Conservation (phyloP, 106 monocot genomes). For the Narthecium ossifragum region DNA sequence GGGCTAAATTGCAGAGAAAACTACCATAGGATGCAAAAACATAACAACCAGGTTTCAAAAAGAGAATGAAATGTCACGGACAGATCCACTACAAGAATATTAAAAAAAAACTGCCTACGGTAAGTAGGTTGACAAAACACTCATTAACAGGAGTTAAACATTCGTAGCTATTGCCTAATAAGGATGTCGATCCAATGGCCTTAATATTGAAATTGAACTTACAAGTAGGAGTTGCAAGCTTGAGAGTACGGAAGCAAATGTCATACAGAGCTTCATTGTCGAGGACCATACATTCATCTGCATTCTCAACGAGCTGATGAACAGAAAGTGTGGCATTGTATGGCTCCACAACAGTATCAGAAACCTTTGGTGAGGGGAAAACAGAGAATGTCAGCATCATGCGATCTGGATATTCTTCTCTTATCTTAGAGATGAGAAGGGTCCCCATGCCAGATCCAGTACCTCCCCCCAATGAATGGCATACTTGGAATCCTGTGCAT, state of each 20-base stretch:
- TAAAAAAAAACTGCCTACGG: too few species aligned
- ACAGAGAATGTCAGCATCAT: conserved; percentile 81
- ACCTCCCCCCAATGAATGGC: conserved; percentile 58
- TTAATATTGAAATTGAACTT: conserved; percentile 12
- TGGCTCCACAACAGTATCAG: conserved; percentile 65
- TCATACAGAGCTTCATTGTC: conserved; percentile 76
- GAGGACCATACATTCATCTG: conserved; percentile 72
- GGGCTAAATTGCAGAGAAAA: too few species aligned
- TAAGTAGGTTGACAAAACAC: too few species aligned
- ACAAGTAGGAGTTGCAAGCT: conserved; percentile 68
- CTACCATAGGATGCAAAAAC: too few species aligned
- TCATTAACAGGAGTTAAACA: too few species aligned
- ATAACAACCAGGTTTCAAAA: too few species aligned
- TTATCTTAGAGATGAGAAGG: conserved; percentile 64
- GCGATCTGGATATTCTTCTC: conserved; percentile 62
- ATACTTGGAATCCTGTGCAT: conserved; percentile 61
- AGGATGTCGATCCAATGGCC: too few species aligned
- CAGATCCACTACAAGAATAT: too few species aligned
- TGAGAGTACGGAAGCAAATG: conserved; percentile 73
- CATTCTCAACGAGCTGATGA: conserved; percentile 80
- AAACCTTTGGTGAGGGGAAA: conserved; percentile 60
- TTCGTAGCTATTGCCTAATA: too few species aligned
- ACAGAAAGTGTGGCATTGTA: conserved; percentile 77
- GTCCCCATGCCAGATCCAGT: conserved; percentile 76
- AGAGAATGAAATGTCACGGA: too few species aligned